Evolutionary conservation across 169 alveolate genomes (phyloP).

Genomic region (Eimeria acervulina): DNA sequence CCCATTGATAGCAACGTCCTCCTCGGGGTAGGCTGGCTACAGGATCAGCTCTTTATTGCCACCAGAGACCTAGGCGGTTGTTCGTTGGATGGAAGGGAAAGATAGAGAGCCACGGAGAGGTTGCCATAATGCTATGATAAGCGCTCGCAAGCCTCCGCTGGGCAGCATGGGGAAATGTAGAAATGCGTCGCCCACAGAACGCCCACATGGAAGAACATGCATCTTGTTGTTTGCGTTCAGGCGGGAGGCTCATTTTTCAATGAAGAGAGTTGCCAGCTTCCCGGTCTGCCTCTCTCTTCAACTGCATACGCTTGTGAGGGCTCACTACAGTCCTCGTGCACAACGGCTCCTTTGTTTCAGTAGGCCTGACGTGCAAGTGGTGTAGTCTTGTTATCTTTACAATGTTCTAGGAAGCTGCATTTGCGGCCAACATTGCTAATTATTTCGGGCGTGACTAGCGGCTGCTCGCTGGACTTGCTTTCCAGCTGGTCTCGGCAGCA

Average conservation of each 20-base stretch:
- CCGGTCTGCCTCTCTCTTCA: constrained; percentile 73
- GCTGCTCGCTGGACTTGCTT: background rate
- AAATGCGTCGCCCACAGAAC: background rate
- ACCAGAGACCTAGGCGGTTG: background rate
- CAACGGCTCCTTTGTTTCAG: constrained; percentile 74
- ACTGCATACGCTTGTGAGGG: constrained; percentile 58
- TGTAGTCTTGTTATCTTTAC: background rate
- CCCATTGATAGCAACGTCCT: constrained; percentile 22
- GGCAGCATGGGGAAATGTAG: background rate
- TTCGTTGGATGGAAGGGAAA: background rate
- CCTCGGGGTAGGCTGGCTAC: constrained; percentile 45
- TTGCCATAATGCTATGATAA: background rate
- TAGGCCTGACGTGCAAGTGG: constrained; percentile 35
- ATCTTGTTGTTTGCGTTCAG: background rate
- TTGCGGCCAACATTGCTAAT: background rate
- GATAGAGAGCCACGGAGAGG: background rate
- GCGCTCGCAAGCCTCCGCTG: background rate
- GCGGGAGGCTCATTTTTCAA: constrained; percentile 71
- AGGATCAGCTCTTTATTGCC: background rate
- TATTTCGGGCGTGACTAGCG: constrained; percentile 20
- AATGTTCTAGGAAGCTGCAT: constrained; percentile 39
- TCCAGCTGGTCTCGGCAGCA: constrained; percentile 52
- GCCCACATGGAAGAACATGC: background rate
- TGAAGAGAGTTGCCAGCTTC: constrained; percentile 67
- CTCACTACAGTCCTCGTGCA: constrained; percentile 41